Evolutionary conservation across 371 early-diverging fungal genomes (phyloP), one percentile per base, ranked within the genome.

Genomic region (Synchytrium microbalum): DNA sequence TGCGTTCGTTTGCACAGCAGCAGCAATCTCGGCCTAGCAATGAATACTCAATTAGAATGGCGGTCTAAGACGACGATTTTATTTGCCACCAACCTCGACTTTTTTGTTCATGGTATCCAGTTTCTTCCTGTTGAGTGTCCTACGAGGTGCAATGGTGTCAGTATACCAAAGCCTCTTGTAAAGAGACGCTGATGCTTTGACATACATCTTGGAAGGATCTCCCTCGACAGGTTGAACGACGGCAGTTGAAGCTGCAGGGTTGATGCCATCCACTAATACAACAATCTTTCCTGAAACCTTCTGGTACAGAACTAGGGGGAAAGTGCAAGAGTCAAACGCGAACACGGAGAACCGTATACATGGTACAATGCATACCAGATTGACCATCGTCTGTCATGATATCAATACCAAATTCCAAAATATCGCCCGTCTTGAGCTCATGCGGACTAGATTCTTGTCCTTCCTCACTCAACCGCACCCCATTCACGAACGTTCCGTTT

Each of bases 401-500:
- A 70, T 93, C 92, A 30, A 93, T 85, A 33, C 92, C 94, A 76
- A 93, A 91, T 60, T 91, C 91, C 19, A 93, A 66, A n/a, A 69
- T 64, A 64, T 91, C 92, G 31, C 80, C 81, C 10, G 78, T 65
- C 31, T 79, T 76, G 61, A 93, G 65, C 60, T 85, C 82, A 59
- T 76, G 67, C 1, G 89, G 85, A 27, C 66, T 78, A 65, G 86
- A 86, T 60, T 84, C 83, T 57, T 78, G 72, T 38, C 84, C 80
- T 66, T 92, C 92, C 8, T 80, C 79, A 28, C 85, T 85, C 16
- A 93, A 68, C 29, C 94, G 72, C 19, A 72, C 71, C 25, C 87
- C 87, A 69, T 93, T 92, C 32, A 93, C 69, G 73, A 91, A 93
- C 0, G 94, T 93, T 19, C 94, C 94, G 66, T 92, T 92, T 69